Base-by-base conservation (phyloP, 2,329 filamentous ascomycete species). In the Rugonectria rugulosa region DNA sequence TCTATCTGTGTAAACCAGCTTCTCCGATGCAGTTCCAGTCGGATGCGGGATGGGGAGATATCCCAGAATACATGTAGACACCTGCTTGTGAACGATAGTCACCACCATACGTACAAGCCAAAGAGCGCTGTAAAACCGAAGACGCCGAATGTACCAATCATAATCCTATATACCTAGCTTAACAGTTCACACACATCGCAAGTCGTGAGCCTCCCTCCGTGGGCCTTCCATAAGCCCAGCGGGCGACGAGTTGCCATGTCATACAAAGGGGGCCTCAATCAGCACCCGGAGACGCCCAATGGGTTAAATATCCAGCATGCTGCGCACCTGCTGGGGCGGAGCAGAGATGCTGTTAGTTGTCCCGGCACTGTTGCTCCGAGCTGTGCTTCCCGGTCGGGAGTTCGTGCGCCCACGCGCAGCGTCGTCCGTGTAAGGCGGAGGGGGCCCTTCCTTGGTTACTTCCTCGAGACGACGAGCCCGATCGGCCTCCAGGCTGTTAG, bases 221-320 rank as follows among this genome's bases (percentile, higher is more conserved):
- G 5, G 27, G 20, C 6, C 20, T 21, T 23, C 8, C 15, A 15
- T 20, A 14, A 23, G 6, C 26, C 8, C 21, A 9, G n/a, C 34
- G 15, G 9, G 9, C 21, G 11, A n/a, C 14, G 23, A 9, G 8
- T 26, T 21, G 9, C 14, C 23, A 32, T 12, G n/a, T 15, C 32
- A 3, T 12, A n/a, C 26, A 32, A 50, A 26, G 17, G 15, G 19
- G 12, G 26, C 26, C 26, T 29, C 26, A 7, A 29, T 29, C 12
- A 7, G 7, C 26, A 7, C 29, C 5, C 29, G n/a, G 10, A 4
- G 12, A 14, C 11, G 4, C 29, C 6, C 12, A 32, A 11, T 12
- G 15, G 23, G 10, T 50, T 70, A 86, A 12, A 86, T 65, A 63
- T 86, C 83, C 62, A 86, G 61, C 83, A 86, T 86, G 65, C 83